phyloP scores from a whole-genome alignment of 306 rosid species.

The Begonia masoniana region DNA sequence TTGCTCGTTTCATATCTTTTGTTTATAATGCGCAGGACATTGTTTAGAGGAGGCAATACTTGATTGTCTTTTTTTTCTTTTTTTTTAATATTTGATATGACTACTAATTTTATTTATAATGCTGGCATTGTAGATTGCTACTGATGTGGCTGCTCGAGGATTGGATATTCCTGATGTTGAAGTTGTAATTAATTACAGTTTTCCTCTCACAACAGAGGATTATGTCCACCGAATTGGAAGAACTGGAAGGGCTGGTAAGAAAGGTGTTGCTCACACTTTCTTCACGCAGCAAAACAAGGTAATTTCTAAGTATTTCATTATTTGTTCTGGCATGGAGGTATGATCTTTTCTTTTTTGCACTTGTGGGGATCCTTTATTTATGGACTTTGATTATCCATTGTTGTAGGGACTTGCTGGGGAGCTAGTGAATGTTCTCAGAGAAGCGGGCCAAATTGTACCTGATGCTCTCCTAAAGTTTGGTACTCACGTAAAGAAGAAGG shows the following conservation, averaged over 20 bases:
- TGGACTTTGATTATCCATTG: constrained; percentile 5
- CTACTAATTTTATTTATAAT: background rate
- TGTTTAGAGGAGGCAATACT: background rate
- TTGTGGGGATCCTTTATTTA: background rate
- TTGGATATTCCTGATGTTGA: constrained; percentile 97
- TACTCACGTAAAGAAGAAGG: constrained; percentile 95
- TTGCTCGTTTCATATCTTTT: no score
- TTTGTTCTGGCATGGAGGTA: background rate
- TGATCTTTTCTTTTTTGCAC: background rate
- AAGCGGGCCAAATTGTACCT: constrained; percentile 79
- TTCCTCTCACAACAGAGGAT: constrained; percentile 88
- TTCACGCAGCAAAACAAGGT: constrained; percentile 84
- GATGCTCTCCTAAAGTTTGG: constrained; percentile 67
- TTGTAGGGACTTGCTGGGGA: constrained; percentile 94
- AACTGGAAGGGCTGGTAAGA: constrained; percentile 93
- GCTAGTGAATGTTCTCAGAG: constrained; percentile 91
- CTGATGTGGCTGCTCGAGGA: constrained; percentile 97
- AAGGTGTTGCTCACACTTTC: constrained; percentile 94
- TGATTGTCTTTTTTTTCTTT: background rate
- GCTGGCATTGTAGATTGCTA: constrained; percentile 48
- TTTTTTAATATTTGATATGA: background rate
- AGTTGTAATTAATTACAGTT: constrained; percentile 89
- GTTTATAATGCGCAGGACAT: no score
- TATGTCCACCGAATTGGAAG: constrained; percentile 96
- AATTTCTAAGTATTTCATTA: background rate